Evolutionary conservation across 2,329 filamentous ascomycete genomes (phyloP).

Genomic region (Fusarium sp.): DNA sequence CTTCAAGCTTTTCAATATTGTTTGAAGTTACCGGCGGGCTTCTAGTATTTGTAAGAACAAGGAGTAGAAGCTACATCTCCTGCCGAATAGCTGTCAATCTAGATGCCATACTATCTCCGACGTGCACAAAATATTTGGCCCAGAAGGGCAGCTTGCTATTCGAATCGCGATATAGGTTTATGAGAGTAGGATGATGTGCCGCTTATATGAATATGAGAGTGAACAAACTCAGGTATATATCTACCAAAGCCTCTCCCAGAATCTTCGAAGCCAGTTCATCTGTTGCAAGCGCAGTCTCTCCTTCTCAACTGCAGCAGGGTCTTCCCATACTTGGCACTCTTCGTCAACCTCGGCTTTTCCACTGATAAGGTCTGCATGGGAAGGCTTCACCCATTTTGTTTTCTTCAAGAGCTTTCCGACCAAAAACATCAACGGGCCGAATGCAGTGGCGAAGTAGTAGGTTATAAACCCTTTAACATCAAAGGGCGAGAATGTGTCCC

Average conservation of each 20-base stretch:
- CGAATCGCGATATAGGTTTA: neutral
- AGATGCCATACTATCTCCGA: neutral
- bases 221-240: neutral
- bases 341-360: neutral
- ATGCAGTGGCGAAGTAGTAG: neutral
- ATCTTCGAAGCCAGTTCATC: neutral
- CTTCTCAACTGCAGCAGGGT: neutral
- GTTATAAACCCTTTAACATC: neutral
- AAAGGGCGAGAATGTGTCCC: neutral
- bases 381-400: neutral
- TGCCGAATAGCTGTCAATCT: neutral
- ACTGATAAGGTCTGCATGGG: neutral
- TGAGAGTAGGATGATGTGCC: accelerated
- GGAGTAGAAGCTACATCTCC: neutral
- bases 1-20: accelerated
- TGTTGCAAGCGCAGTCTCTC: neutral
- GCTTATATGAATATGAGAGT: too few relatives aligned
- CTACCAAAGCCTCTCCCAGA: neutral
- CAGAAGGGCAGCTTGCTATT: accelerated
- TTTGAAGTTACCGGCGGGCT: accelerated
- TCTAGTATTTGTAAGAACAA: neutral
- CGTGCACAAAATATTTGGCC: neutral
- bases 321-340: neutral
- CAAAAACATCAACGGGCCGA: neutral
- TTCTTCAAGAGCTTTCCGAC: neutral